A percentile compares a stretch with the other conserved stretches of the same genome.
These are phyloP conservation scores for Vinca major DNA, from an alignment of 305 asterid species.

Conservation along the genomic window DNA sequence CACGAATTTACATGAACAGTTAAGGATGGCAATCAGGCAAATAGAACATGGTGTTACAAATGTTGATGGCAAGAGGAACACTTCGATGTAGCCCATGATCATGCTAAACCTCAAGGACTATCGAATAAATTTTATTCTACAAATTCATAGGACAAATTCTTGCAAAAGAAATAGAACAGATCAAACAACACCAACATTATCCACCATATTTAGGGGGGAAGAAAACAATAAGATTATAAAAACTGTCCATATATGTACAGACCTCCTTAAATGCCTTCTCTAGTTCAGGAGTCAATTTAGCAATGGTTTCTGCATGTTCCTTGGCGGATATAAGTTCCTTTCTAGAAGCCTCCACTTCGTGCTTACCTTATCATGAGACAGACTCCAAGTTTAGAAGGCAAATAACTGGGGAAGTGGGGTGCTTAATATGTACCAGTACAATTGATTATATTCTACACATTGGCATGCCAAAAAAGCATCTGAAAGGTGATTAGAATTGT, in stretches of 20 bases:
- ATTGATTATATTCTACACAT: background rate
- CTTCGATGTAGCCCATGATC: background rate
- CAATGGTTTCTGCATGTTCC: conserved; percentile 66
- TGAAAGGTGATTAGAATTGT: background rate
- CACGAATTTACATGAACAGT: background rate
- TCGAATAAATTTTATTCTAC: background rate
- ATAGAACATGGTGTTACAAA: background rate
- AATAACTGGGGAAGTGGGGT: background rate
- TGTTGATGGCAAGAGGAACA: background rate
- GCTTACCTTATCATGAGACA: conserved; percentile 44
- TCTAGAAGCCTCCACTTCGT: conserved; percentile 29
- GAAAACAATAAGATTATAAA: background rate
- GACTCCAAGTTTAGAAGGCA: conserved; percentile 10
- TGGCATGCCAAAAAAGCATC: background rate
- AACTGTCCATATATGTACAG: conserved; percentile 18
- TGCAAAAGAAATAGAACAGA: background rate
- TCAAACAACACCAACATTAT: background rate
- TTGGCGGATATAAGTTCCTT: conserved; percentile 46
- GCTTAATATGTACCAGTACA: background rate
- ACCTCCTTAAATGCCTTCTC: conserved; percentile 79
- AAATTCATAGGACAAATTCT: background rate
- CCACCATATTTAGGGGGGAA: background rate
- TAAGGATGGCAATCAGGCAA: background rate
- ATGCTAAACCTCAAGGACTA: background rate
- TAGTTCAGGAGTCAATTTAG: conserved; percentile 58